These are phyloP conservation scores for Senna tora DNA, from an alignment of 306 rosid species.

Conservation along the genomic window DNA sequence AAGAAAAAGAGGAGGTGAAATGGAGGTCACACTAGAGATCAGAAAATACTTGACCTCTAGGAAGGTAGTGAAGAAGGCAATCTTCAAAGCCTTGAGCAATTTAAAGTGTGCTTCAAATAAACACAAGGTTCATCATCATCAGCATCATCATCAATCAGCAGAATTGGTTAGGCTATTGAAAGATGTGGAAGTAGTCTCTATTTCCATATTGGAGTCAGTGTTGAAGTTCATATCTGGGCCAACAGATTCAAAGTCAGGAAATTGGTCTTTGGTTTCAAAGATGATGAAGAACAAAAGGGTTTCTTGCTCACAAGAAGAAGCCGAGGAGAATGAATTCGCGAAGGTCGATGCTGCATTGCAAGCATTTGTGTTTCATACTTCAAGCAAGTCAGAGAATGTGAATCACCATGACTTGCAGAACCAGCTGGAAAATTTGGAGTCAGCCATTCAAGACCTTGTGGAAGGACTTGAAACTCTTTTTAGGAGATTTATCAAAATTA, in stretches of 20 bases:
- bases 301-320: constrained; percentile 42
- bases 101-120: constrained; percentile 37
- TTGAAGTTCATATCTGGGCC: constrained; percentile 40
- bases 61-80: constrained; percentile 52
- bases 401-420: constrained; percentile 45
- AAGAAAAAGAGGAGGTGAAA: constrained; percentile 53
- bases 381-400: constrained; percentile 38
- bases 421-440: constrained; percentile 46
- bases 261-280: constrained; percentile 55
- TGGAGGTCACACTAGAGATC: constrained; percentile 46
- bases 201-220: constrained; percentile 40
- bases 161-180: constrained; percentile 39
- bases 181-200: constrained; percentile 41
- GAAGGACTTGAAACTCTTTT: constrained; percentile 51
- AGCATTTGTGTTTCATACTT: constrained; percentile 42
- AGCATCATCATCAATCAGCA: constrained; percentile 25
- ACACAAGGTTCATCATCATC: constrained; percentile 36
- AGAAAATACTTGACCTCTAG: constrained; percentile 56
- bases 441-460: constrained; percentile 45
- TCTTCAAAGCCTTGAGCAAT: constrained; percentile 47
- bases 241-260: constrained; percentile 36
- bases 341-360: constrained; percentile 57
- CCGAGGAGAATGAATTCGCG: constrained; percentile 47
- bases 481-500: constrained; percentile 46
- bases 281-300: constrained; percentile 37